Evolutionary conservation across 495 filamentous ascomycete genomes (phyloP), one percentile per base, ranked within the genome.

Genomic region (Apiosordaria backusii): DNA sequence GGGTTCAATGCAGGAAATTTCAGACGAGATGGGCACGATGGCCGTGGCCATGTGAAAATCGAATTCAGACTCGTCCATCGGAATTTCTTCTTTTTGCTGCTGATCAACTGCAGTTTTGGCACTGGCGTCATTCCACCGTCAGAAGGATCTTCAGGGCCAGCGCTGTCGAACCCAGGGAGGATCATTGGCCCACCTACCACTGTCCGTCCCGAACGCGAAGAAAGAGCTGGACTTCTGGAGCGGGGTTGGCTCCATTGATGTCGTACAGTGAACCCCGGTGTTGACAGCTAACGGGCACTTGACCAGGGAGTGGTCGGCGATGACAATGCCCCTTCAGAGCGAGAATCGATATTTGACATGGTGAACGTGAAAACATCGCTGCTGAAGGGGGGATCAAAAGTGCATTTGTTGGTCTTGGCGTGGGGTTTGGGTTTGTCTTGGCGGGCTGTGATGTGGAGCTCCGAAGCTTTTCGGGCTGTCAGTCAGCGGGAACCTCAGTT

Each of bases 101-200:
- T 61, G 27, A 29, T 45, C 59, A 35, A 19, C 26, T 29, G 26
- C 26, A 29, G 16, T 23, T 21, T 61, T 40, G 18, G 27, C 18
- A n/a, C 27, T 61, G 59, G 24, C 35, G 59, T 61, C 35, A 61
- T 27, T 54, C 59, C 54, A 16, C 59, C 64, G 55, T 53, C 52
- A 50, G 59, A 26, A 57, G 64, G 27, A 66, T 69, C 68, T 63
- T 61, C 68, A 66, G 67, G 60, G n/a, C 53, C 61, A 40, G 63
- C 13, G 16, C 29, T 64, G 61, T 57, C 40, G 60, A 63, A 57
- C 53, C 52, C 29, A 24, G 23, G 45, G 61, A 60, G 52, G 53
- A 69, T 69, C 63, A 22, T 21, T 29, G 62, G 50, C 52, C 58
- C 62, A 61, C 62, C 58, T 57, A 61, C 62, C 27, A 22, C 22